These are phyloP conservation scores for Calamus simplicifolius DNA, from an alignment of 176 grass and related monocot species.

Conservation along the genomic window DNA sequence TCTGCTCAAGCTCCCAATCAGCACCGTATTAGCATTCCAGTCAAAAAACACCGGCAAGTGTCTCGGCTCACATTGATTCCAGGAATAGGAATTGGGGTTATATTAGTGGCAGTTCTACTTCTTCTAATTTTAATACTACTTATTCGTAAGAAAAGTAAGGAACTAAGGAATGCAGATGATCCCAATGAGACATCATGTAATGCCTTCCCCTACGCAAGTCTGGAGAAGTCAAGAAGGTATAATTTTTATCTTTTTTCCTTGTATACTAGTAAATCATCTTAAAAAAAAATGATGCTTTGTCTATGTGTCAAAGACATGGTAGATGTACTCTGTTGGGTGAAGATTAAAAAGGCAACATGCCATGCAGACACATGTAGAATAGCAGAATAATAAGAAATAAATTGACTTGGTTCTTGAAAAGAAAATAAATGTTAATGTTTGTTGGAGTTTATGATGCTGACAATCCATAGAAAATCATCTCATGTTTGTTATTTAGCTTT, in stretches of 20 bases:
- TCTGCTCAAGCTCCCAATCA: constrained; percentile 38
- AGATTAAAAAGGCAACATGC: too few relatives aligned
- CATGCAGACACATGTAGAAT: too few relatives aligned
- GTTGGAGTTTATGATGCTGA: too few relatives aligned
- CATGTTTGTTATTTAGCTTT: too few relatives aligned
- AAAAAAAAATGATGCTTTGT: too few relatives aligned
- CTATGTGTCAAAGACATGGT: too few relatives aligned
- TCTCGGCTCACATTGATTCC: constrained; percentile 64
- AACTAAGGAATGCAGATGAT: constrained; percentile 51
- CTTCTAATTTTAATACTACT: constrained; percentile 58
- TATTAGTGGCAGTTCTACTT: constrained; percentile 56
- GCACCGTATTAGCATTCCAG: constrained; percentile 29
- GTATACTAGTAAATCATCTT: not conserved
- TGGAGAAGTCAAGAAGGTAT: constrained; percentile 75
- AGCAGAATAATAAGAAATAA: too few relatives aligned
- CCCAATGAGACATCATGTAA: constrained; percentile 39
- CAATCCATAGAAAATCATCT: too few relatives aligned
- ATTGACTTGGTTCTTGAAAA: too few relatives aligned
- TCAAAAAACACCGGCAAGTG: constrained; percentile 27
- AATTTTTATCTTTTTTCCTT: not conserved
- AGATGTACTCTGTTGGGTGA: too few relatives aligned
- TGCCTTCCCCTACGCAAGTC: constrained; percentile 45
- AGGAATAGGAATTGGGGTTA: constrained; percentile 89
- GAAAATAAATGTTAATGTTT: too few relatives aligned
- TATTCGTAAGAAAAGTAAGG: constrained; percentile 68